Evolutionary conservation across 1,284 basidiomycete species (phyloP).

Genomic region (Meira miltonrushii): DNA sequence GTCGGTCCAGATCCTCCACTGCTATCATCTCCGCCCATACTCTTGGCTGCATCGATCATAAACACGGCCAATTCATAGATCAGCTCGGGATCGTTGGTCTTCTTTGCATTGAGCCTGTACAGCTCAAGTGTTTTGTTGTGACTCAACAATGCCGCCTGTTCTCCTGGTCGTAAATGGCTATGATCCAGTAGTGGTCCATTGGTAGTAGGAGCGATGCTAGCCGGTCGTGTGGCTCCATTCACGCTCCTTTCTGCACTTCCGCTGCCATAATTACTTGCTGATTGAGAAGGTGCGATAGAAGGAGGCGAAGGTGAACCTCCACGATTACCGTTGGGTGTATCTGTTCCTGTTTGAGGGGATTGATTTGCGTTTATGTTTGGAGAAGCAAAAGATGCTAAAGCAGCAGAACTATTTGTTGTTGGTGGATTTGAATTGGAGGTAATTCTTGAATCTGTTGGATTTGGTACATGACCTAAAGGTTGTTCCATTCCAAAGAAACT

Average conservation of each 20-base stretch:
- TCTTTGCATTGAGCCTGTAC: constrained; percentile 95
- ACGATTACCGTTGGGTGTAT: constrained; percentile 4
- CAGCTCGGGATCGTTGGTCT: constrained; percentile 93
- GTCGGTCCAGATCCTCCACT: constrained; percentile 9
- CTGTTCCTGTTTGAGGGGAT: neutral
- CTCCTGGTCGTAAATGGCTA: constrained; percentile 87
- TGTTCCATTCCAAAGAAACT: constrained; percentile 42
- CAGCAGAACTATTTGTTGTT: too few species aligned
- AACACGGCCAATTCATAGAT: constrained; percentile 98
- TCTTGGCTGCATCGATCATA: constrained; percentile 77
- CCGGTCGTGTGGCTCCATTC: constrained; percentile 30
- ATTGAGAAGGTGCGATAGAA: constrained; percentile 22
- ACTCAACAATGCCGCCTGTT: constrained; percentile 81
- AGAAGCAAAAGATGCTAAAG: constrained; percentile 15
- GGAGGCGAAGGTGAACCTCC: neutral
- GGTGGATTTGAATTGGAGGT: neutral
- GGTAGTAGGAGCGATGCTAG: constrained; percentile 38
- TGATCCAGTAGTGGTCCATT: constrained; percentile 67
- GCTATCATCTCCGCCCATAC: constrained; percentile 30
- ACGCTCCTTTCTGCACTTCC: constrained; percentile 15
- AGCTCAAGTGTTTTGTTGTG: constrained; percentile 93
- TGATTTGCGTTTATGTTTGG: constrained; percentile 3
- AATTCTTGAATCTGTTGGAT: constrained; percentile 14
- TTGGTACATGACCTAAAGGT: constrained; percentile 19
- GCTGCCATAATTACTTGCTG: constrained; percentile 19